Percentiles rank a stretch among this genome's conserved stretches.
Conservation (phyloP, 2,329 filamentous ascomycete genomes). For the Pseudogymnoascus sp. region DNA sequence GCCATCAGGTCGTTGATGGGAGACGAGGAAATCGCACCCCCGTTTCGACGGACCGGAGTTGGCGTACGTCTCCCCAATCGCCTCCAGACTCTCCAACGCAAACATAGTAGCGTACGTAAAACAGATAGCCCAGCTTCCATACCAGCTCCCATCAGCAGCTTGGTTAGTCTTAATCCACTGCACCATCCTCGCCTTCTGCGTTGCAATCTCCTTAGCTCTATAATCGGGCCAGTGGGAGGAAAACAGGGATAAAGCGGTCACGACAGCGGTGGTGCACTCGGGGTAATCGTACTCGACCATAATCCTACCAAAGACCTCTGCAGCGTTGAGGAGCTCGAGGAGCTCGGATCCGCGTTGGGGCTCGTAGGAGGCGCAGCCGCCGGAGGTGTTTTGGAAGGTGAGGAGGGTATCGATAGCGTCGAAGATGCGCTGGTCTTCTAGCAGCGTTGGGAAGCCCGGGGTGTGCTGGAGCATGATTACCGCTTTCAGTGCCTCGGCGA, state of each 20-base stretch:
- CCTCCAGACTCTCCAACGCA: conserved; percentile 76
- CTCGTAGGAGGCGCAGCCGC: conserved; percentile 88
- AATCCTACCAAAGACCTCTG: conserved; percentile 92
- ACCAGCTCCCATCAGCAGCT: conserved; percentile 82
- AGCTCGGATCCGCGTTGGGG: conserved; percentile 66
- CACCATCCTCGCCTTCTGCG: conserved; percentile 65
- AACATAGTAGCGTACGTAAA: conserved; percentile 98
- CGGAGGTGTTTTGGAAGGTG: conserved; percentile 79
- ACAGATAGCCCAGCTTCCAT: conserved; percentile 95
- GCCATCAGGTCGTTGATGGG: conserved; percentile 78
- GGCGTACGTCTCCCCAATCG: conserved; percentile 71
- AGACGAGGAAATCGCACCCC: conserved; percentile 79
- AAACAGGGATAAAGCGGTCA: conserved; percentile 81
- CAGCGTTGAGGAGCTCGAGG: conserved; percentile 83
- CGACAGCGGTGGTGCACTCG: conserved; percentile 91
- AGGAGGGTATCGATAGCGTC: conserved; percentile 87
- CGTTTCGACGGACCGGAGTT: conserved; percentile 63
- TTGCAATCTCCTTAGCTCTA: conserved; percentile 63
- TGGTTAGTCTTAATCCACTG: conserved; percentile 77
- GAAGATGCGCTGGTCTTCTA: conserved; percentile 71
- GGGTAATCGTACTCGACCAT: conserved; percentile 99
- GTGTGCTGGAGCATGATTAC: conserved; percentile 77
- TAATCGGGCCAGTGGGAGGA: conserved; percentile 74
- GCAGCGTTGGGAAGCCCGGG: conserved; percentile 62
- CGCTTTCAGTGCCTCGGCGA: conserved; percentile 81